A percentile compares a stretch with the other conserved stretches of the same genome.
Conservation (phyloP, 2,329 filamentous ascomycete genomes). For the Colletotrichum australisinense region DNA sequence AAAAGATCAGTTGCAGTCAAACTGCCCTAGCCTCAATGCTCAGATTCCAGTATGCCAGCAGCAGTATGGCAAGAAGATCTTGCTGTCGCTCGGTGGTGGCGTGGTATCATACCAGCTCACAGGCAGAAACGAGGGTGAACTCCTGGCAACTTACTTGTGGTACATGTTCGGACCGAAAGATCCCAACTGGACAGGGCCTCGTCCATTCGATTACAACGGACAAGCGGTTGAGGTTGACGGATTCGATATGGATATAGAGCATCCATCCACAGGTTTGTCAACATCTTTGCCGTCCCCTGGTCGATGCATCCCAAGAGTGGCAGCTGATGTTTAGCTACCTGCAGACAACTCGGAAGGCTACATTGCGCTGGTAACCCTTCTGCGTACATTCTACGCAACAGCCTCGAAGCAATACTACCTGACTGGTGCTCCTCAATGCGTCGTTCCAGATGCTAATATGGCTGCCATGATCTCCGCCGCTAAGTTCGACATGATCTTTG, state of each 20-base stretch:
- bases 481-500: constrained; percentile 54
- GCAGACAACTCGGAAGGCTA: constrained; percentile 45
- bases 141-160: constrained; percentile 51
- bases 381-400: constrained; percentile 40
- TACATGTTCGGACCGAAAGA: constrained; percentile 52
- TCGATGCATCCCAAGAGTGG: too few species aligned
- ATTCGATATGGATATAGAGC: constrained; percentile 47
- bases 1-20: constrained; percentile 45
- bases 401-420: constrained; percentile 52
- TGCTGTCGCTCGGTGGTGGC: constrained; percentile 55
- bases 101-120: constrained; percentile 48
- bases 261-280: constrained; percentile 38
- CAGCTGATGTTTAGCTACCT: background rate
- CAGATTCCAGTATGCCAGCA: constrained; percentile 53
- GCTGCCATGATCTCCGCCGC: constrained; percentile 51
- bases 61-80: constrained; percentile 50
- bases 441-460: constrained; percentile 52
- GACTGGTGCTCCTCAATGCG: constrained; percentile 58
- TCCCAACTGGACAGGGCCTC: constrained; percentile 43
- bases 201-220: constrained; percentile 34
- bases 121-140: constrained; percentile 48
- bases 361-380: constrained; percentile 41
- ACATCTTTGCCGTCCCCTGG: too few species aligned
- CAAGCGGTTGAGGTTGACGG: constrained; percentile 45
- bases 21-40: constrained; percentile 48